These are phyloP conservation scores for Peronosclerospora sorghi DNA, from an alignment of 352 stramenopile species.

Conservation along the genomic window DNA sequence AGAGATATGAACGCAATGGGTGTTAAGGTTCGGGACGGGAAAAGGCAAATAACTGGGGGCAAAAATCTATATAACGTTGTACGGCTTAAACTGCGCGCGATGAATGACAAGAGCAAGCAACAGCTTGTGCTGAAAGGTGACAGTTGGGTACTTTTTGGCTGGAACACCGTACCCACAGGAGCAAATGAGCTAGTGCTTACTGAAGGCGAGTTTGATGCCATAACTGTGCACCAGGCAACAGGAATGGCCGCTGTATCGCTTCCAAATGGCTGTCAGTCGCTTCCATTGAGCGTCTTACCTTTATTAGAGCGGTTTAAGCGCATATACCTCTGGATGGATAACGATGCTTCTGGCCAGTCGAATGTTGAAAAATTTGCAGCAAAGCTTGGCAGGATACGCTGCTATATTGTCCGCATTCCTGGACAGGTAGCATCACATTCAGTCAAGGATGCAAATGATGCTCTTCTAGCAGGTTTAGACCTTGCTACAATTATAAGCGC, in stretches of 20 bases:
- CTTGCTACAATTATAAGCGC: conserved; percentile 76
- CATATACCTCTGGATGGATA: conserved; percentile 99
- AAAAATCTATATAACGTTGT: conserved; percentile 76
- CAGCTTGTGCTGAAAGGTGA: conserved; percentile 85
- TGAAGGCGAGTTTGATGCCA: conserved; percentile 95
- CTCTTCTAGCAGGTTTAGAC: conserved; percentile 85
- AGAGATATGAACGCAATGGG: conserved; percentile 81
- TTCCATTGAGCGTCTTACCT: conserved; percentile 91
- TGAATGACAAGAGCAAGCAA: conserved; percentile 83
- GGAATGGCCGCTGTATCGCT: conserved; percentile 88
- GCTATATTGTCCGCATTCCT: conserved; percentile 85
- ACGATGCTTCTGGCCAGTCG: conserved; percentile 89
- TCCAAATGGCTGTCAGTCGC: conserved; percentile 93
- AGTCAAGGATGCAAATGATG: conserved; percentile 99
- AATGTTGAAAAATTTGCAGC: conserved; percentile 94
- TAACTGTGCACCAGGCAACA: conserved; percentile 95
- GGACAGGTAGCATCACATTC: conserved; percentile 19
- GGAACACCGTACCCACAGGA: conserved; percentile 89
- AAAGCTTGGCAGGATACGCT: conserved; percentile 89
- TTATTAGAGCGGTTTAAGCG: conserved; percentile 94
- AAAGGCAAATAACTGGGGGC: conserved; percentile 20
- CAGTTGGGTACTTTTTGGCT: conserved; percentile 98
- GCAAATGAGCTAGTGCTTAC: conserved; percentile 92
- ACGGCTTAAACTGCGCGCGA: conserved; percentile 72
- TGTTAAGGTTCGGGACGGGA: conserved; percentile 36